Evolutionary conservation across 352 stramenopile species (phyloP).

Genomic region (Plasmopara halstedii): DNA sequence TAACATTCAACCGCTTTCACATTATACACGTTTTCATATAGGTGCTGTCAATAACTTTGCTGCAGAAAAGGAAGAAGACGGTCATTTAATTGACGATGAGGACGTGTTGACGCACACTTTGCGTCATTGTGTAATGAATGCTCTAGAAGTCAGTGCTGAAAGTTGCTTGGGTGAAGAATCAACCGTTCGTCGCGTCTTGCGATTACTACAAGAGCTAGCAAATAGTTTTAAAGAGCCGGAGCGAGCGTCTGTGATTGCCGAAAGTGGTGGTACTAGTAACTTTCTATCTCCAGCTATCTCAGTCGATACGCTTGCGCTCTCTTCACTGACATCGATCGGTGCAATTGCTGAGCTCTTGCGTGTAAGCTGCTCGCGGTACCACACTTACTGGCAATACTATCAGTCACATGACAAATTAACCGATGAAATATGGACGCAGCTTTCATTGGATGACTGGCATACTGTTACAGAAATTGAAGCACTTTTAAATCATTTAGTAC

Average conservation of each 20-base stretch:
- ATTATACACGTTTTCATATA: constrained; percentile 15
- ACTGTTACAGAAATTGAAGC: constrained; percentile 28
- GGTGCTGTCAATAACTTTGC: background rate
- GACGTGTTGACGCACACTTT: constrained; percentile 16
- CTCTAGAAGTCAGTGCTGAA: constrained; percentile 7
- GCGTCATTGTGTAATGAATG: constrained; percentile 18
- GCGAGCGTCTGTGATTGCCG: constrained; percentile 1
- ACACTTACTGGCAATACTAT: constrained; percentile 22
- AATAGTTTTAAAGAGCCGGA: constrained; percentile 9
- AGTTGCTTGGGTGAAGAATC: constrained; percentile 6
- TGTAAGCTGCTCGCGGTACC: constrained; percentile 18
- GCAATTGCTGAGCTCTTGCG: constrained; percentile 20
- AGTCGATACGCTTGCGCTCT: constrained; percentile 9
- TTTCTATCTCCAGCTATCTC: background rate
- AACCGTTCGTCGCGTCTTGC: constrained; percentile 16
- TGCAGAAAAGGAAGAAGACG: background rate
- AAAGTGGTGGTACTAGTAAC: background rate
- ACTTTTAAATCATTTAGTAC: constrained; percentile 19
- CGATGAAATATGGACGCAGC: constrained; percentile 19
- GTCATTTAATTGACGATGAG: constrained; percentile 5
- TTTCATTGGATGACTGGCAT: constrained; percentile 19
- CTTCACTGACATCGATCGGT: constrained; percentile 17
- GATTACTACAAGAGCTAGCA: constrained; percentile 19
- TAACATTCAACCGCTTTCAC: constrained; percentile 4
- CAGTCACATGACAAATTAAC: constrained; percentile 12